Evolutionary conservation across 176 grass and related monocot species (phyloP).

Genomic region (Chloris gayana): DNA sequence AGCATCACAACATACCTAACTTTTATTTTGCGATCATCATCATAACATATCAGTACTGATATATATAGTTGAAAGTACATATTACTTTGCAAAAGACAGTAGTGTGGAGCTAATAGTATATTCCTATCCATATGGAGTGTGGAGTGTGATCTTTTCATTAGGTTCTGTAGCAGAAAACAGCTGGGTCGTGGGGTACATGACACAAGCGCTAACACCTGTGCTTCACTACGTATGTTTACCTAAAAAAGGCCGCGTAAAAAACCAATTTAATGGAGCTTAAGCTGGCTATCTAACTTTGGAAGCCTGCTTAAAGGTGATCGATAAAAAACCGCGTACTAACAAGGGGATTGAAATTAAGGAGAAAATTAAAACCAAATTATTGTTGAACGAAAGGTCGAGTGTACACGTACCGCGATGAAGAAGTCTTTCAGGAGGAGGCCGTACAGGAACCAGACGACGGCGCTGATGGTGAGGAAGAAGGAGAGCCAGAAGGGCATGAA

Average conservation of each 20-base stretch:
- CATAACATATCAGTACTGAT: not conserved
- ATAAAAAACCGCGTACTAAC: not conserved
- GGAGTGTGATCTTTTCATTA: constrained; percentile 33
- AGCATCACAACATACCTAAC: no score
- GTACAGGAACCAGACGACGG: constrained; percentile 83
- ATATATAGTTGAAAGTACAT: constrained; percentile 10
- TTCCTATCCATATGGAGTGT: not conserved
- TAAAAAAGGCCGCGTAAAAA: constrained; percentile 17
- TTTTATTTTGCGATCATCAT: no score
- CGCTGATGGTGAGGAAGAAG: constrained; percentile 85
- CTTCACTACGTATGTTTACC: constrained; percentile 16
- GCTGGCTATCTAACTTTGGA: constrained; percentile 23
- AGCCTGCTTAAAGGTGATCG: constrained; percentile 9
- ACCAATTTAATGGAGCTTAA: constrained; percentile 18
- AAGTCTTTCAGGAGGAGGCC: constrained; percentile 69
- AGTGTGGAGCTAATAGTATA: not conserved
- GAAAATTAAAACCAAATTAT: not conserved
- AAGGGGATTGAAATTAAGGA: not conserved
- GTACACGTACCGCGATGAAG: constrained; percentile 59
- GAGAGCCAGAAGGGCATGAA: constrained; percentile 87
- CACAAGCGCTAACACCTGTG: constrained; percentile 34
- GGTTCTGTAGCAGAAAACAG: constrained; percentile 31
- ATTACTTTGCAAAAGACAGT: constrained; percentile 13
- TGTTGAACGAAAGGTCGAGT: not conserved
- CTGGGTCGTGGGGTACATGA: constrained; percentile 28